Base-by-base conservation (phyloP, 805 yeast species). In the Zygoascus ofunaensis region DNA sequence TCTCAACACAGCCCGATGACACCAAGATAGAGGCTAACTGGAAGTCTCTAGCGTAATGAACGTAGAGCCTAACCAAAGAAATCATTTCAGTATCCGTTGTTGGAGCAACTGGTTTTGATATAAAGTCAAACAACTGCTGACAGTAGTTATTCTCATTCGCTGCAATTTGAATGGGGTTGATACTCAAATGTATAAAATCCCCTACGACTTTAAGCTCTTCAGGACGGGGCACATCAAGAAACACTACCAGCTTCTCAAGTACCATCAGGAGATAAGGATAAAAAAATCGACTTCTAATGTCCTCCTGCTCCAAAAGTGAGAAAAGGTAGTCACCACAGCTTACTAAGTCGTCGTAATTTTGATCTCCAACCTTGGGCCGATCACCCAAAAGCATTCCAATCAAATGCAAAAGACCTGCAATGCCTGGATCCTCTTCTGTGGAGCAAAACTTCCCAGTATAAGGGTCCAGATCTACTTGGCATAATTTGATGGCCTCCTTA, bases 181-280 rank as follows among this genome's bases (percentile, higher is more conserved):
- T 26, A 24, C 14, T 45, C 48, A 26, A 26, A n/a, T n/a, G n/a
- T n/a, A n/a, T n/a, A 26, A 26, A 26, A 12, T 26, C 30, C 7
- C 30, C 12, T 26, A 8, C 30, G 12, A 26, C 30, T 26, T 12
- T 26, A 26, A 26, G 30, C 12, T 26, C 30, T 46, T 70, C 74
- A 4, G 69, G 59, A 1, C 53, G 54, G 0, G 87, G 86, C 3
- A 77, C 62, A 28, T 69, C 70, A 2, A 76, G 65, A 35, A 68
- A 72, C 1, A 79, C 66, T 36, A 83, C 54, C 2, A 79, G 60
- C 30, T 72, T 74, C 44, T 79, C 84, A 38, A 77, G 66, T 3
- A 79, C 70, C 21, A 70, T 60, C 30, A 86, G 57, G 0, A 78
- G 76, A 45, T 73, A 68, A 0, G 81, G 73, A 53, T 77, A 76